Base-by-base conservation (phyloP, 352 stramenopile genomes). In the Phytophthora vignae region DNA sequence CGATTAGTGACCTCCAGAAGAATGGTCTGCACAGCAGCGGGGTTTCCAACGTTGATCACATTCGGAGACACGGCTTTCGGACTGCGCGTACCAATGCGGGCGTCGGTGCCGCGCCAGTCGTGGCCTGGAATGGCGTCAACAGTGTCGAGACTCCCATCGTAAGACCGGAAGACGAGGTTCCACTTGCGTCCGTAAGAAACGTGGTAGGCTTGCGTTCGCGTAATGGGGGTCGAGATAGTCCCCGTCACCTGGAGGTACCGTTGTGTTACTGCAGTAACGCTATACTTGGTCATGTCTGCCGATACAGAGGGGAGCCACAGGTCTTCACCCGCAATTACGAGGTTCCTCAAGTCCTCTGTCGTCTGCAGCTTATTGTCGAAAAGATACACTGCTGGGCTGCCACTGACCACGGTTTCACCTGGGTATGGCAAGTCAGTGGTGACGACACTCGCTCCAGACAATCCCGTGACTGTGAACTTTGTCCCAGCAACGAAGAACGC, bases 81-180 rank as follows among this genome's bases (percentile, higher is more conserved):
- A 8, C 73, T 78, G n/a, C 63, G 69, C 7, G 76, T 84, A 1
- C 84, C 79, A 21, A 95, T 81, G 1, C 84, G 78, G 27, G 78
- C 81, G 1, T 76, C 72, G 0, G 83, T 90, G 7, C 88, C 88
- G 5, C 82, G 76, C 77, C 80, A 92, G 55, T 92, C 75, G 29
- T 87, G 83, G 1, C 76, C 76, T 21, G 88, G 87, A 3, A 91
- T 58, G 4, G 81, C 83, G 14, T 94, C 83, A 17, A 94, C 67
- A 0, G 81, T 89, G 14, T 85, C 70, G 9, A 95, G 63, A 53
- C 78, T 75, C 8, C 76, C 85, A 12, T 80, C 60, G 53, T 87
- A 93, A 0, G 87, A 94, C 1, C 87, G 82, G 31, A 95, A 95
- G 2, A 92, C 76, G 14, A 95, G 69, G 9, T 82, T 76, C 83